Evolutionary conservation across 2,329 filamentous ascomycete genomes (phyloP).

Genomic region (Blumeriella jaapii): DNA sequence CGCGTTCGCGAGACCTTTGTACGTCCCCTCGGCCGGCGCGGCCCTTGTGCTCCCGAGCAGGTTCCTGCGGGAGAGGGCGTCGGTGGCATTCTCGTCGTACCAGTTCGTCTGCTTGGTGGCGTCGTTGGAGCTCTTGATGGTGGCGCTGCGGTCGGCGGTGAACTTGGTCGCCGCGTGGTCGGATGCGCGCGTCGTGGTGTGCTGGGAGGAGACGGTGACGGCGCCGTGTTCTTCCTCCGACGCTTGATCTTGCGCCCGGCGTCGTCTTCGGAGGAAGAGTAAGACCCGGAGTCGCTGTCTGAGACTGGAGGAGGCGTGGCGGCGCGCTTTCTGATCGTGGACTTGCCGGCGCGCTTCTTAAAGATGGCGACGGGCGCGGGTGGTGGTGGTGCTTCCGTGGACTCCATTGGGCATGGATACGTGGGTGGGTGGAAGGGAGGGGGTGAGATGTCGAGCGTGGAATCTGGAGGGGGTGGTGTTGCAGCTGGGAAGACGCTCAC

Average conservation of each 20-base stretch:
- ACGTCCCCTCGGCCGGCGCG: constrained; percentile 49
- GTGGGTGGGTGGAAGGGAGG: not conserved
- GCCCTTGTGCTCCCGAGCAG: constrained; percentile 46
- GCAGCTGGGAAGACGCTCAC: no score
- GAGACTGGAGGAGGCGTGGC: constrained; percentile 63
- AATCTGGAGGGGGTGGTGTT: not conserved
- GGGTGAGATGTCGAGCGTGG: not conserved
- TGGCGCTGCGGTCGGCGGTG: constrained; percentile 37
- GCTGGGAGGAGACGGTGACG: constrained; percentile 52
- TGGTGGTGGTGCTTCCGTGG: constrained; percentile 2
- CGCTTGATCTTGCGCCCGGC: constrained; percentile 69
- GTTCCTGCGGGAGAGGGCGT: constrained; percentile 34
- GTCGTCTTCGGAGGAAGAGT: constrained; percentile 66
- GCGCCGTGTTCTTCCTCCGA: constrained; percentile 56
- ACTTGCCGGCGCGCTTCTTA: constrained; percentile 73
- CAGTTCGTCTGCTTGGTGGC: constrained; percentile 84
- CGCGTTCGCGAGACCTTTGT: constrained; percentile 65
- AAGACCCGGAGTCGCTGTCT: constrained; percentile 45
- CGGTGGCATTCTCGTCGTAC: constrained; percentile 61
- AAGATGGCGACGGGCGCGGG: constrained; percentile 49
- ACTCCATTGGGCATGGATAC: constrained; percentile 3
- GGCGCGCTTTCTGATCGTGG: constrained; percentile 69
- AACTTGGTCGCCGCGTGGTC: constrained; percentile 41
- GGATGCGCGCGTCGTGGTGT: constrained; percentile 30
- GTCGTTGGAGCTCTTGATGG: constrained; percentile 62